Percentiles rank a stretch among this genome's conserved stretches.
Conservation (phyloP, 106 monocot genomes). For the Chionographis japonica region DNA sequence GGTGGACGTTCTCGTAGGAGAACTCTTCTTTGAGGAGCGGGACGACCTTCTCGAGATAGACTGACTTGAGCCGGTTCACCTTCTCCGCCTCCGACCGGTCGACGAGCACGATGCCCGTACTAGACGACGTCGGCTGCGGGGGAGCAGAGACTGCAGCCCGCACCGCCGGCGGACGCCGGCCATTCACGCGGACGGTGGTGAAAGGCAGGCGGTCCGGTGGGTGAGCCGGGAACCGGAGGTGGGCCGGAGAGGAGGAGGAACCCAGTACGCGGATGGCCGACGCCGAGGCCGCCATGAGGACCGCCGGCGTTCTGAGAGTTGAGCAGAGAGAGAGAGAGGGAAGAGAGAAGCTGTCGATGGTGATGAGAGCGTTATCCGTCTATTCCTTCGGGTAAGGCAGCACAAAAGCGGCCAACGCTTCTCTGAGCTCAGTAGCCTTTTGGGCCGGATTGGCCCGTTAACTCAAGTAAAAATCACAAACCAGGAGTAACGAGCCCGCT, state of each 20-base stretch:
- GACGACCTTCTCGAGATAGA: constrained; percentile 62
- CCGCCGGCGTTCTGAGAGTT: not conserved
- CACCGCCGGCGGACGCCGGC: constrained; percentile 5
- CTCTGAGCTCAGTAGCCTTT: no score
- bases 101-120: constrained; percentile 57
- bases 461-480: no score
- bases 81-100: constrained; percentile 63
- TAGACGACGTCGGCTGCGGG: constrained; percentile 26
- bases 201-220: not conserved
- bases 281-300: constrained; percentile 5
- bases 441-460: no score
- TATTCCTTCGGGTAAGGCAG: no score
- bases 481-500: no score
- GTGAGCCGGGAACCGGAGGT: not conserved
- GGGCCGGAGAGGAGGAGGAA: not conserved
- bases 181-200: not conserved
- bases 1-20: constrained; percentile 74
- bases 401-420: no score
- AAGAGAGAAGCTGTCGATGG: no score
- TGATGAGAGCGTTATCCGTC: no score
- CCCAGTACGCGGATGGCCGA: not conserved
- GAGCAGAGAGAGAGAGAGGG: no score
- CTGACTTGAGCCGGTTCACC: constrained; percentile 58
- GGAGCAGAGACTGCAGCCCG: constrained; percentile 19
- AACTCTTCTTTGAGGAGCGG: constrained; percentile 76